These are phyloP conservation scores for Hyaloscypha bicolor DNA, from an alignment of 495 filamentous ascomycete genomes.

Conservation along the genomic window DNA sequence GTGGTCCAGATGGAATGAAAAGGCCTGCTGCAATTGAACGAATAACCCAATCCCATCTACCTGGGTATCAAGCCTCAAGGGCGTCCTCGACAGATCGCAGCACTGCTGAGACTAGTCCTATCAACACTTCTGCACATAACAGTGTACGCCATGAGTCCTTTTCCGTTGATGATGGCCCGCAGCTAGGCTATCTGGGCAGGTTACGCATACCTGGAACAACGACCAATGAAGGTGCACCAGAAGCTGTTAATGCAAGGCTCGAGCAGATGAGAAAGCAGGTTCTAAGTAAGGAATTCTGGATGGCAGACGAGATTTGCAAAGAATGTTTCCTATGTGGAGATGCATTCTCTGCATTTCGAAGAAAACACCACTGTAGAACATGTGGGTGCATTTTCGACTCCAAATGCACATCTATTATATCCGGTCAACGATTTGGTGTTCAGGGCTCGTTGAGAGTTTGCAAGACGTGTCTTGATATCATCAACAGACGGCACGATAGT, in stretches of 20 bases:
- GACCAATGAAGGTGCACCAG: conserved; percentile 56
- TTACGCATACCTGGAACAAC: conserved; percentile 56
- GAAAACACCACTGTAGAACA: conserved; percentile 95
- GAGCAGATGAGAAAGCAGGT: conserved; percentile 79
- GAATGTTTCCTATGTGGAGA: conserved; percentile 94
- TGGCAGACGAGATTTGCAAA: conserved; percentile 97
- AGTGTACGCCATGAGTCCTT: conserved; percentile 55
- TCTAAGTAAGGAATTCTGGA: conserved; percentile 95
- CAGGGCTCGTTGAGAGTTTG: conserved; percentile 85
- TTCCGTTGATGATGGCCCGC: conserved; percentile 39
- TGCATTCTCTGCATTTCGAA: conserved; percentile 87
- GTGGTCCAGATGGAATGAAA: conserved; percentile 21
- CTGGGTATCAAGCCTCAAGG: conserved; percentile 53
- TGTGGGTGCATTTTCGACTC: conserved; percentile 97
- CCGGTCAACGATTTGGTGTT: conserved; percentile 86
- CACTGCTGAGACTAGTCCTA: conserved; percentile 51
- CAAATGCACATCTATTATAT: conserved; percentile 89
- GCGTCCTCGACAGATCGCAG: conserved; percentile 65
- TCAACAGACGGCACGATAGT: conserved; percentile 86
- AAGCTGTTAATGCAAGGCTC: conserved; percentile 61
- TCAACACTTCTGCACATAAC: conserved; percentile 57
- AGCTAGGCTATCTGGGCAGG: conserved; percentile 27
- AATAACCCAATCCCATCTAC: conserved; percentile 54
- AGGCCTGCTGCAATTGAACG: conserved; percentile 51
- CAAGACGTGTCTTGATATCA: conserved; percentile 91